These are phyloP conservation scores for Nemania abortiva DNA, from an alignment of 2,329 filamentous ascomycete species.

Conservation along the genomic window DNA sequence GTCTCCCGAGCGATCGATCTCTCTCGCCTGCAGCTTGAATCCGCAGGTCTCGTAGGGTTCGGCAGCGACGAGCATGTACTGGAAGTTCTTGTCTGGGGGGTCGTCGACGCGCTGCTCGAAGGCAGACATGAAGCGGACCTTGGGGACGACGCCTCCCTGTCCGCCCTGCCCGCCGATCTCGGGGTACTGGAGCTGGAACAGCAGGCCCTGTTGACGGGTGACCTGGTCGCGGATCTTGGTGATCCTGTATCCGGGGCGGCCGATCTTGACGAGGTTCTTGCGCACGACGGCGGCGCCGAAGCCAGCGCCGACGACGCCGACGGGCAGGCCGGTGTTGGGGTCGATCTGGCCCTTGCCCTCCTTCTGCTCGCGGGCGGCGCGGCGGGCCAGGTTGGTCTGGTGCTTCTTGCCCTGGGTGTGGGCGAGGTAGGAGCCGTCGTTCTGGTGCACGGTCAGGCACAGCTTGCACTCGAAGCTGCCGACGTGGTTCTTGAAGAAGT, in stretches of 20 bases:
- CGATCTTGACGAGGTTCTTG: constrained; percentile 92
- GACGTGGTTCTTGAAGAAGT: constrained; percentile 99
- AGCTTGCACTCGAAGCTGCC: constrained; percentile 98
- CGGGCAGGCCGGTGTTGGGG: constrained; percentile 75
- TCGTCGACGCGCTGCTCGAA: constrained; percentile 97
- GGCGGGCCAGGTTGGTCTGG: constrained; percentile 95
- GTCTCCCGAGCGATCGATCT: constrained; percentile 90
- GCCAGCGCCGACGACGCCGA: constrained; percentile 81
- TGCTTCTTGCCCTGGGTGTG: constrained; percentile 99
- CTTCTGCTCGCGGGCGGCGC: constrained; percentile 94
- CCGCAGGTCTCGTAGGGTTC: constrained; percentile 98
- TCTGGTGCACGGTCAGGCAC: constrained; percentile 97
- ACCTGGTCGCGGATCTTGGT: constrained; percentile 93
- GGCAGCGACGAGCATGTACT: constrained; percentile 94
- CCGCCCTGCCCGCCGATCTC: constrained; percentile 72
- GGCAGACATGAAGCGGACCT: constrained; percentile 96
- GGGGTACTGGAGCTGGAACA: constrained; percentile 97
- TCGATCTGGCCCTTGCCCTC: constrained; percentile 81
- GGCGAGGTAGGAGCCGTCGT: constrained; percentile 97
- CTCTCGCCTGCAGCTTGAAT: constrained; percentile 94
- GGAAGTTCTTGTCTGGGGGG: constrained; percentile 88
- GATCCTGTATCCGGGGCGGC: constrained; percentile 96
- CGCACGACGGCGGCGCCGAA: constrained; percentile 71
- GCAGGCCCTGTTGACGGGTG: constrained; percentile 86
- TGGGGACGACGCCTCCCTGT: constrained; percentile 73